Conservation (phyloP, 208 protist genomes). For the Angomonas deanei region DNA sequence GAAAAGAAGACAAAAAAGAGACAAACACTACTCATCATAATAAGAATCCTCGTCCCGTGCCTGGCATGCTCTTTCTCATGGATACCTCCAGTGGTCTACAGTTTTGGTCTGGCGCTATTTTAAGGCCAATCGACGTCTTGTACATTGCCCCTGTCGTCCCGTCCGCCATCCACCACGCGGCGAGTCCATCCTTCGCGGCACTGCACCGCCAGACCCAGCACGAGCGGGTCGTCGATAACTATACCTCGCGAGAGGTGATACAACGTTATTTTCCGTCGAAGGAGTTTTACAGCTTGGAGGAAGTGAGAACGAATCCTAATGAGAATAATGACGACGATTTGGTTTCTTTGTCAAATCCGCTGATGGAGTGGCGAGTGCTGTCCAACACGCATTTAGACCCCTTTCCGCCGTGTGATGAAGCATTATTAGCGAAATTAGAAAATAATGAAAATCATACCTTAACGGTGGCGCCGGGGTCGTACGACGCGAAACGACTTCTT, state of each 20-base stretch:
- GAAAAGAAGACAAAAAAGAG: not conserved
- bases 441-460: not conserved
- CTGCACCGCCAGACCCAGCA: constrained; percentile 21
- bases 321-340: not conserved
- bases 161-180: constrained; percentile 21
- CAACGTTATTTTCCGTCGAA: constrained; percentile 50
- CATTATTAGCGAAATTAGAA: not conserved
- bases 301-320: not conserved
- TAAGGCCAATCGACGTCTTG: constrained; percentile 66
- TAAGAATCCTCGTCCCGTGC: not conserved
- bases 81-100: constrained; percentile 26
- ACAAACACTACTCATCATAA: constrained; percentile 1
- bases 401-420: constrained; percentile 19
- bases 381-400: constrained; percentile 70
- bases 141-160: constrained; percentile 57
- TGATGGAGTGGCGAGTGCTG: not conserved
- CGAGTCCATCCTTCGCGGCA: constrained; percentile 32
- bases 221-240: constrained; percentile 19
- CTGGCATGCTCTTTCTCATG: constrained; percentile 67
- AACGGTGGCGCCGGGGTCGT: not conserved
- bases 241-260: constrained; percentile 18
- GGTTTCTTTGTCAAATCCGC: not conserved
- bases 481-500: not conserved
- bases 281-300: constrained; percentile 37
- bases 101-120: constrained; percentile 86